These are phyloP conservation scores for Clonostachys solani DNA, from an alignment of 2,329 filamentous ascomycete species.

Conservation along the genomic window DNA sequence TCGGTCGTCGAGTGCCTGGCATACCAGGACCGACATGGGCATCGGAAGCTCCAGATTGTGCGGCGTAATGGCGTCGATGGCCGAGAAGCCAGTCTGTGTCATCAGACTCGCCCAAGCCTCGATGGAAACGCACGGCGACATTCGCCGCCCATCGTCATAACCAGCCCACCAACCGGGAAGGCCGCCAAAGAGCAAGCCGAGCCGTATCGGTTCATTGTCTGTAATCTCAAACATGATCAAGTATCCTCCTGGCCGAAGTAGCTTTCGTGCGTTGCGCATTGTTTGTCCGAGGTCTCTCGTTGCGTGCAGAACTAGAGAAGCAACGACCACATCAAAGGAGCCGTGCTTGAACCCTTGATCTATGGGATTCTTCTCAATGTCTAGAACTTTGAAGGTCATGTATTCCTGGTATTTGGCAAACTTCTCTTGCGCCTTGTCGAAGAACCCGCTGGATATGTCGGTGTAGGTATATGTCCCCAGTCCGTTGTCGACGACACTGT, in stretches of 20 bases:
- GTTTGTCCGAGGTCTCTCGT: neutral
- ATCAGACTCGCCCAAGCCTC: neutral
- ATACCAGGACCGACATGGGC: too few relatives aligned
- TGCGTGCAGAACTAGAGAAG: neutral
- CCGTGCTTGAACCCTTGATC: neutral
- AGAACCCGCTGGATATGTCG: conserved; percentile 35
- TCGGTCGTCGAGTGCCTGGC: neutral
- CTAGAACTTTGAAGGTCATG: conserved; percentile 8
- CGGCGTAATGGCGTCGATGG: too few relatives aligned
- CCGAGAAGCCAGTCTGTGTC: neutral
- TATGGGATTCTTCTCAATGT: neutral
- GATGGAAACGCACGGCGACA: neutral
- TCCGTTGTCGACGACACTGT: too few relatives aligned
- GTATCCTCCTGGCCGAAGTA: conserved; percentile 3
- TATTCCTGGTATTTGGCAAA: conserved; percentile 19
- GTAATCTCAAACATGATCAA: neutral
- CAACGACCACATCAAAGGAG: neutral
- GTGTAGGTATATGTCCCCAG: conserved; percentile 41
- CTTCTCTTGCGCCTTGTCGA: conserved; percentile 8
- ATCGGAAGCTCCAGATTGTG: too few relatives aligned
- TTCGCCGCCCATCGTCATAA: neutral
- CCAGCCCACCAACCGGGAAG: neutral
- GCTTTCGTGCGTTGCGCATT: neutral
- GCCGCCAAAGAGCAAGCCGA: neutral
- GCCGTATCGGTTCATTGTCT: neutral